These are phyloP conservation scores for Annona cherimola DNA, from an alignment of 164 flowering plant species.

Conservation along the genomic window DNA sequence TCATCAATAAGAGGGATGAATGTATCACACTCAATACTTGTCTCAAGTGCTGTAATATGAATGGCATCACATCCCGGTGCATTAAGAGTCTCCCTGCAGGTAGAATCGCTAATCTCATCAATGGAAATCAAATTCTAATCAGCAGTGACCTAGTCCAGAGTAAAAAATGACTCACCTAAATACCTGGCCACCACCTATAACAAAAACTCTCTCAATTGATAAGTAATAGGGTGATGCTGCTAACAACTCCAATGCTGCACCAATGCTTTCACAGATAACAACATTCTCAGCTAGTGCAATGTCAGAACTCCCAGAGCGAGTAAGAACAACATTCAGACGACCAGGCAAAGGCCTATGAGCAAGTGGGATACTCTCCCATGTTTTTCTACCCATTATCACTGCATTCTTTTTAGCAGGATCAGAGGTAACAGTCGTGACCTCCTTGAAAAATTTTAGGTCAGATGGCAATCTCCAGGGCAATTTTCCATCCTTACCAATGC, in stretches of 20 bases:
- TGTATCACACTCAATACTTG: constrained; percentile 75
- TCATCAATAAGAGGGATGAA: constrained; percentile 73
- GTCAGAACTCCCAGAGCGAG: constrained; percentile 78
- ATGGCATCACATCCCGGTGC: constrained; percentile 79
- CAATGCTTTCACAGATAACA: constrained; percentile 75
- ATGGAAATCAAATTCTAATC: background rate
- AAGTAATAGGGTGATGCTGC: constrained; percentile 71
- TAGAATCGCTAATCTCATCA: constrained; percentile 4
- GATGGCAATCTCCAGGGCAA: constrained; percentile 87
- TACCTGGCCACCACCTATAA: constrained; percentile 89
- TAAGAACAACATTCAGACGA: constrained; percentile 84
- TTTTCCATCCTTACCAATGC: constrained; percentile 90
- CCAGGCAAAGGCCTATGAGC: constrained; percentile 76
- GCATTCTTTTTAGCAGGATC: constrained; percentile 84
- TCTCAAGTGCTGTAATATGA: constrained; percentile 77
- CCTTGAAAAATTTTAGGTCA: constrained; percentile 79
- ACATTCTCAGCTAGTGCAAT: constrained; percentile 82
- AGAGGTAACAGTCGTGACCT: constrained; percentile 52
- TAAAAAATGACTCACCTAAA: constrained; percentile 41
- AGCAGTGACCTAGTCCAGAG: background rate
- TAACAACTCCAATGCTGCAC: constrained; percentile 69
- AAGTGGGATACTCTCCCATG: constrained; percentile 89
- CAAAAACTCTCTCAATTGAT: constrained; percentile 80
- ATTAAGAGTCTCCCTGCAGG: constrained; percentile 73
- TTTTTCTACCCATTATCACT: constrained; percentile 91